Evolutionary conservation across 768 basidiomycete species (phyloP).

Genomic region (Myochromella boudieri): DNA sequence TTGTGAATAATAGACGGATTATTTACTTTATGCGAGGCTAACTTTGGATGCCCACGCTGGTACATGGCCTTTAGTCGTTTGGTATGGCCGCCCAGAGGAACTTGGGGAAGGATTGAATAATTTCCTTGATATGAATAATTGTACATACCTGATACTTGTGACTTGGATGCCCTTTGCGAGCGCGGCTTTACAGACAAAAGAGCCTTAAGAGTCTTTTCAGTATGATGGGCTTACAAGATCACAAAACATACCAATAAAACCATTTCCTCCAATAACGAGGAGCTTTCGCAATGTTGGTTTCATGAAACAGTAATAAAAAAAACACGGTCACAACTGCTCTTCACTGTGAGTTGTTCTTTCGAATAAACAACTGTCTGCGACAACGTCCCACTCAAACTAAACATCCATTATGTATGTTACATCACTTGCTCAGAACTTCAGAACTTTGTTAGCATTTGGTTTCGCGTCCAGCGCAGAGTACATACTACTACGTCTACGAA

Average conservation of each 20-base stretch:
- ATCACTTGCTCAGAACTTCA: too few species aligned
- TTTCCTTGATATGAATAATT: background rate
- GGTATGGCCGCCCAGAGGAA: constrained; percentile 84
- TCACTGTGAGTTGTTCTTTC: too few species aligned
- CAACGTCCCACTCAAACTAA: too few species aligned
- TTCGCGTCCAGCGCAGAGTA: constrained; percentile 6
- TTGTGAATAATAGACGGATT: background rate
- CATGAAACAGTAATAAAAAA: constrained; percentile 21
- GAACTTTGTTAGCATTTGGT: background rate
- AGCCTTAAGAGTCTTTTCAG: too few species aligned
- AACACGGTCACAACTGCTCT: too few species aligned
- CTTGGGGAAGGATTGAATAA: constrained; percentile 34
- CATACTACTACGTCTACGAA: constrained; percentile 1
- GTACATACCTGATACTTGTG: constrained; percentile 77
- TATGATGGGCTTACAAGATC: too few species aligned
- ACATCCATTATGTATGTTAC: too few species aligned
- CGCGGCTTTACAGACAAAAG: constrained; percentile 89
- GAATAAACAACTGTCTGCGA: too few species aligned
- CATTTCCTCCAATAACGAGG: constrained; percentile 98
- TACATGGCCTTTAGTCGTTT: constrained; percentile 84
- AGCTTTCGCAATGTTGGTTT: constrained; percentile 51
- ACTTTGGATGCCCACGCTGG: constrained; percentile 87
- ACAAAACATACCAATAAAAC: constrained; percentile 82
- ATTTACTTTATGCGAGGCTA: constrained; percentile 16
- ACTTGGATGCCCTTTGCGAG: constrained; percentile 83